Conservation (phyloP, 2,329 filamentous ascomycete species). For the Beauveria bassiana region DNA sequence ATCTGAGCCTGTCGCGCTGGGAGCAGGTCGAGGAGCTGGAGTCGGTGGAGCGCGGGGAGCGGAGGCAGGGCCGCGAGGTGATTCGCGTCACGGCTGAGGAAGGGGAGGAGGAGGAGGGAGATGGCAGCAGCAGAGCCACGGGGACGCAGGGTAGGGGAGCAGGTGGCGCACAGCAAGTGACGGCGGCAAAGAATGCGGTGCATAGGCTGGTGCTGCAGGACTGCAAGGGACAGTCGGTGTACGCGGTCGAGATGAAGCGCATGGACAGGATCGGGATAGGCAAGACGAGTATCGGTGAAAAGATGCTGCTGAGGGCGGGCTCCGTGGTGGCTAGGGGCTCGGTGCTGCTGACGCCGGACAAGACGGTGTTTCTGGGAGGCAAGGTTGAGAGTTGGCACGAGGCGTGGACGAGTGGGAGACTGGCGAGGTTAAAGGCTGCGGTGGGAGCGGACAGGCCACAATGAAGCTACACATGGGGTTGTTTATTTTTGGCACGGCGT, state of each 20-base stretch:
- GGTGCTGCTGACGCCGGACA: slow-evolving; percentile 65
- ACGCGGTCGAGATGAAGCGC: slow-evolving; percentile 62
- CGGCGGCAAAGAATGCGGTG: slow-evolving; percentile 42
- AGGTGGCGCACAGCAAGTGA: slow-evolving; percentile 4
- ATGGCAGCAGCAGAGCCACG: slow-evolving; percentile 14
- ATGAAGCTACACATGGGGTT: background rate
- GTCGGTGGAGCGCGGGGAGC: slow-evolving; percentile 63
- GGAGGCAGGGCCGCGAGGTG: slow-evolving; percentile 69
- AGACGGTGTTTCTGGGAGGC: slow-evolving; percentile 70
- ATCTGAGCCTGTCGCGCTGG: slow-evolving; percentile 73
- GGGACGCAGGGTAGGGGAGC: slow-evolving; percentile 24
- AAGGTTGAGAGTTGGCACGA: slow-evolving; percentile 77
- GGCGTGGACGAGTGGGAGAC: slow-evolving; percentile 64
- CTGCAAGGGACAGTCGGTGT: slow-evolving; percentile 58
- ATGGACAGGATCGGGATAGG: slow-evolving; percentile 59
- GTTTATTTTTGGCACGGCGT: background rate
- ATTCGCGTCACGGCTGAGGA: slow-evolving; percentile 56
- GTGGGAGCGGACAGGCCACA: slow-evolving; percentile 32
- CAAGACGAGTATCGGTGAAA: slow-evolving; percentile 67
- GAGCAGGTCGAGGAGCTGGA: slow-evolving; percentile 80
- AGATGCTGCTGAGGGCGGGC: slow-evolving; percentile 63
- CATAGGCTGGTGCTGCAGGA: slow-evolving; percentile 84
- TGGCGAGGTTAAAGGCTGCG: slow-evolving; percentile 58
- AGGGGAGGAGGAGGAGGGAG: slow-evolving; percentile 43
- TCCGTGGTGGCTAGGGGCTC: slow-evolving; percentile 65